Conservation (phyloP, 306 rosid genomes). For the Pyrus bretschneideri region DNA sequence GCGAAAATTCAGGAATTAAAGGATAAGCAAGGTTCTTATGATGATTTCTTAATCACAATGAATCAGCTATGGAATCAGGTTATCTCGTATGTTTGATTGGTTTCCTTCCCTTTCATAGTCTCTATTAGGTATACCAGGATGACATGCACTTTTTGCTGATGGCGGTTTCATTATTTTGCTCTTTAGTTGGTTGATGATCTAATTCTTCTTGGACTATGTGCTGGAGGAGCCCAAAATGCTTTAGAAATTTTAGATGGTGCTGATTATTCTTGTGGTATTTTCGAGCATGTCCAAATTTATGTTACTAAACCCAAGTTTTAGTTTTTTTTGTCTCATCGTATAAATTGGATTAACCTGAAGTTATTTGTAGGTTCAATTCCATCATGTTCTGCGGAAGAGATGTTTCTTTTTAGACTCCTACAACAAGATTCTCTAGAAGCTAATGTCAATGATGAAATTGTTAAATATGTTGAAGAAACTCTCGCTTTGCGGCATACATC, state of each 20-base stretch:
- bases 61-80: constrained; percentile 89
- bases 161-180: constrained; percentile 19
- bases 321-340: background rate
- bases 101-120: background rate
- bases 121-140: constrained; percentile 11
- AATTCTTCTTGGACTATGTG: constrained; percentile 65
- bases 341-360: constrained; percentile 24
- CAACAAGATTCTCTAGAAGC: constrained; percentile 61
- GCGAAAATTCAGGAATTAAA: constrained; percentile 43
- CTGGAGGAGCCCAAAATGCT: constrained; percentile 56
- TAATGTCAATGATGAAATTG: constrained; percentile 28
- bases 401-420: constrained; percentile 77
- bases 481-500: constrained; percentile 62
- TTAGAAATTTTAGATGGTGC: constrained; percentile 35
- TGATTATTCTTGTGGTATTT: constrained; percentile 48
- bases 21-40: constrained; percentile 56
- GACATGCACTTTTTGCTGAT: background rate
- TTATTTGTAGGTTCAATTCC: constrained; percentile 62
- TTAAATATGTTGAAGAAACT: constrained; percentile 51
- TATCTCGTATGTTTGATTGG: constrained; percentile 15
- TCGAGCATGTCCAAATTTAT: background rate
- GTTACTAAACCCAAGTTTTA: background rate
- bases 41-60: constrained; percentile 56
- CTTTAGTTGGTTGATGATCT: constrained; percentile 78
- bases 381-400: constrained; percentile 61